A percentile compares a stretch with the other conserved stretches of the same genome.
phyloP scores from a whole-genome alignment of 2,329 filamentous ascomycete species.

The Paracamarosporium sp. region DNA sequence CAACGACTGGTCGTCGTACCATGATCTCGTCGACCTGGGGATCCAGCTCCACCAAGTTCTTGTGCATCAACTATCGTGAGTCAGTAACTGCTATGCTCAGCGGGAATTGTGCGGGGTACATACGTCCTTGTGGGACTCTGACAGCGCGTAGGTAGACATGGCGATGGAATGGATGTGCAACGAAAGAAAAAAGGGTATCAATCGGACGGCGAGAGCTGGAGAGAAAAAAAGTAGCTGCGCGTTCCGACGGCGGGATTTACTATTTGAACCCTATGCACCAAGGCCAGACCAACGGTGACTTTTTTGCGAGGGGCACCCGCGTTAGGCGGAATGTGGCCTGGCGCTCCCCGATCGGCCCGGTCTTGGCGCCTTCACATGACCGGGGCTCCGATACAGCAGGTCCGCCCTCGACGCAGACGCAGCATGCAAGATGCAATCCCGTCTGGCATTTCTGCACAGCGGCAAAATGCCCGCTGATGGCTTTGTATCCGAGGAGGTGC shows the following conservation, averaged over 20 bases:
- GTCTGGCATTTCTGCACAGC: neutral
- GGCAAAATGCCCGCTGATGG: neutral
- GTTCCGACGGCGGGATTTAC: neutral
- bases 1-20: slow-evolving; percentile 62
- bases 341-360: slow-evolving; percentile 29
- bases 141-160: slow-evolving; percentile 66
- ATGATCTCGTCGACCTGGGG: slow-evolving; percentile 96
- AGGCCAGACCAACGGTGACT: slow-evolving; percentile 22
- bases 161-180: slow-evolving; percentile 18
- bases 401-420: neutral
- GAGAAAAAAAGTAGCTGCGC: neutral
- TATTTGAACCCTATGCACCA: slow-evolving; percentile 11
- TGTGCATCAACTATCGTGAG: slow-evolving; percentile 84
- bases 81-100: slow-evolving; percentile 35
- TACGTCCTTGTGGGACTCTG: slow-evolving; percentile 71
- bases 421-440: neutral
- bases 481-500: neutral
- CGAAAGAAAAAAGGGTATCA: slow-evolving; percentile 8
- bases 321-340: slow-evolving; percentile 26
- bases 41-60: slow-evolving; percentile 88
- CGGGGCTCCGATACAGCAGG: neutral
- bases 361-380: too few species aligned
- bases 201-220: neutral
- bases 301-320: slow-evolving; percentile 33
- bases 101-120: slow-evolving; percentile 41